Base-by-base conservation (phyloP, 345 rosid genomes). In the Dovyalis caffra region DNA sequence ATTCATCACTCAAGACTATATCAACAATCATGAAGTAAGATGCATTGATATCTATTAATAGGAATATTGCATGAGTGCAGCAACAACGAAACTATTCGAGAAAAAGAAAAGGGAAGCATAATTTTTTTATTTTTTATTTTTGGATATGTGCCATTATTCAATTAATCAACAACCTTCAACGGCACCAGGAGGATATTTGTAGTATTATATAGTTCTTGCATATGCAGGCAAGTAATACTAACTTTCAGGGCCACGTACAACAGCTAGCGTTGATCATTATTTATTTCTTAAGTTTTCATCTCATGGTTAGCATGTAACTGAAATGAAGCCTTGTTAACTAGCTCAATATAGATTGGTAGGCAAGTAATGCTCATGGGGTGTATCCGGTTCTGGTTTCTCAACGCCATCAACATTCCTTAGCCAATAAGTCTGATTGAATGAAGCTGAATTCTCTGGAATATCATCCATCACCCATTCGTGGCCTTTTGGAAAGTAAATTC, bases 391-490 rank as follows among this genome's bases (percentile, higher is more conserved):
- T 11, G 86, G 81, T 37, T 75, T 84, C 6, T 86, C 89, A 26
- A 86, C 90, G 18, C 86, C 90, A 10, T 87, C 91, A 3, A 84
- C 81, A 51, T 74, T 87, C 79, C 93, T 77, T 7, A 87, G 67
- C 93, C 93, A 89, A 47, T 64, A 86, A 34, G 85, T 85, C 75
- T 69, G 82, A 35, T 66, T 51, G 16, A 89, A 80, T 25, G 85
- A 80, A 23, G 93, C 93, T 8, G 92, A 90, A 18, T 47, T 69
- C 16, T 69, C 83, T 0, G 93, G 91, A 4, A 91, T 88, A 38
- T 80, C 93, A 0, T 86, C 83, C 88, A 91, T 83, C 76, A 87
- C 89, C 83, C 83, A 40, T 66, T 91, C 93, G 3, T 87, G 88
- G 25, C 96, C 92, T 66, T 78, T 72, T 0, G 96, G 96, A 26